Conservation (phyloP, 192 early-diverging fungal species). For the Coemansia javaensis region DNA sequence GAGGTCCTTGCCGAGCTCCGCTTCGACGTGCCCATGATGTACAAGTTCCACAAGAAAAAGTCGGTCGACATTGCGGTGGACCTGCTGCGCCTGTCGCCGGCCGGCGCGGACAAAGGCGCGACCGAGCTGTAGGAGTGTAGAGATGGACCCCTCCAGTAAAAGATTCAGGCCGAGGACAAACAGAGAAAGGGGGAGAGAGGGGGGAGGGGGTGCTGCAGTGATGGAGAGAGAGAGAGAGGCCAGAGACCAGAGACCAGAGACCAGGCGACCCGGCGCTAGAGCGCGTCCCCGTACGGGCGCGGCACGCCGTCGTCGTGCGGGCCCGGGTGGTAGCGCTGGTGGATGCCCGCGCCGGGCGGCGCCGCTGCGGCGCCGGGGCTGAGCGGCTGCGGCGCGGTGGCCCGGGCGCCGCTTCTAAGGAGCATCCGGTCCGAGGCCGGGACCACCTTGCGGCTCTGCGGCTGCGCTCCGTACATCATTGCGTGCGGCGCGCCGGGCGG, state of each 20-base stretch:
- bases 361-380: slow-evolving; percentile 10
- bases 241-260: neutral
- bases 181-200: too few species aligned
- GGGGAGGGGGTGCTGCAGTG: too few species aligned
- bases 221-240: neutral
- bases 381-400: slow-evolving; percentile 9
- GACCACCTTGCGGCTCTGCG: slow-evolving; percentile 22
- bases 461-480: slow-evolving; percentile 40
- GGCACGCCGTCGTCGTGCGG: slow-evolving; percentile 32
- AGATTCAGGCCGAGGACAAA: too few species aligned
- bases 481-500: slow-evolving; percentile 17
- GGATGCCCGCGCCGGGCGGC: slow-evolving; percentile 9
- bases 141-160: too few species aligned
- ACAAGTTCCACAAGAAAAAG: slow-evolving; percentile 75
- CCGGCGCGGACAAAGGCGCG: neutral
- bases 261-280: slow-evolving; percentile 4
- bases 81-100: slow-evolving; percentile 55
- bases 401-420: slow-evolving; percentile 43
- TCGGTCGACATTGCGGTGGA: slow-evolving; percentile 69
- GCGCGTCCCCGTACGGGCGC: slow-evolving; percentile 25
- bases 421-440: slow-evolving; percentile 41
- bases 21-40: slow-evolving; percentile 76
- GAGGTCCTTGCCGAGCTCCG: slow-evolving; percentile 71
- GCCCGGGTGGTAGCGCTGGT: slow-evolving; percentile 39
- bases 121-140: too few species aligned